phyloP scores from a whole-genome alignment of 768 basidiomycete genomes.

The Pulveroboletus sp. region DNA sequence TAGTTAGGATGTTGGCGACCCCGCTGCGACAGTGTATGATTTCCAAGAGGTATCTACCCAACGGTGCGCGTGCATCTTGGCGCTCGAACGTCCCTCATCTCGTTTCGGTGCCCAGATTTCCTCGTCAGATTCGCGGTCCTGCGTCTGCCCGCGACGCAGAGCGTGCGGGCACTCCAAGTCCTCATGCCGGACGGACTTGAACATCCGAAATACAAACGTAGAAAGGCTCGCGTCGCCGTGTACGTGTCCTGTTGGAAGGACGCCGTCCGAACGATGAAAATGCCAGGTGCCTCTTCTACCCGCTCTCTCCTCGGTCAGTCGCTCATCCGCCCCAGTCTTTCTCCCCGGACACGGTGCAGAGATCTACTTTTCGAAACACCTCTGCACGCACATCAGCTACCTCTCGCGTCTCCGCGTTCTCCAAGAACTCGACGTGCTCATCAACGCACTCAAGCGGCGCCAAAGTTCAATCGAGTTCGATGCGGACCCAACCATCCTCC shows the following conservation, averaged over 20 bases:
- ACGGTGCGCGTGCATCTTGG: conserved; percentile 38
- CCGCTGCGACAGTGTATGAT: conserved; percentile 56
- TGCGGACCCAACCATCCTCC: conserved; percentile 40
- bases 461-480: not conserved
- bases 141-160: conserved; percentile 35
- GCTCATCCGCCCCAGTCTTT: too few species aligned
- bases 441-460: conserved; percentile 21
- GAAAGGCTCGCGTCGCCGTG: conserved; percentile 40
- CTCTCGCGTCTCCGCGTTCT: conserved; percentile 68
- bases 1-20: conserved; percentile 70
- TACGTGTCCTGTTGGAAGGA: conserved; percentile 63
- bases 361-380: conserved; percentile 37
- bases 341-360: conserved; percentile 29
- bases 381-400: conserved; percentile 57
- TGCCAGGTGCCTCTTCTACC: conserved; percentile 32
- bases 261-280: conserved; percentile 37
- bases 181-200: conserved; percentile 61
- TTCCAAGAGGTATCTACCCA: conserved; percentile 51
- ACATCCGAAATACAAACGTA: conserved; percentile 55
- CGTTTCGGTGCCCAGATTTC: conserved; percentile 45
- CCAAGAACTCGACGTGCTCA: conserved; percentile 67
- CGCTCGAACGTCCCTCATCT: not conserved
- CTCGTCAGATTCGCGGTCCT: conserved; percentile 56
- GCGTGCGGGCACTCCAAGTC: conserved; percentile 26
- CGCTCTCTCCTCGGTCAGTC: conserved; percentile 2